Evolutionary conservation across 2,329 filamentous ascomycete species (phyloP).

Genomic region (Fusarium ambrosium): DNA sequence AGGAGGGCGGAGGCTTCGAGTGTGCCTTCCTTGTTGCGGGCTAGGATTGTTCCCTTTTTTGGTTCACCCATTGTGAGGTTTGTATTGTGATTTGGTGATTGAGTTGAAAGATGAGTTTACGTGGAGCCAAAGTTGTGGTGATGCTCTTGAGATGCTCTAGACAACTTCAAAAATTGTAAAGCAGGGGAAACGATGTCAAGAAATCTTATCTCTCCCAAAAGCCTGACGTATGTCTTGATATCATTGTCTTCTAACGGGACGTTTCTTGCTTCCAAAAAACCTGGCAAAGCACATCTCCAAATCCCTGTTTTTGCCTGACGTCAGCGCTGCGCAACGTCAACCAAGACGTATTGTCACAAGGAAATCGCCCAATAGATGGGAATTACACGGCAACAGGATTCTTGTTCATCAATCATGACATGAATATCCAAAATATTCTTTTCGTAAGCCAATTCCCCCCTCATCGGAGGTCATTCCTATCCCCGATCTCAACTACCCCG

Average conservation of each 20-base stretch:
- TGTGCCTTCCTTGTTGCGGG: constrained; percentile 54
- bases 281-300: constrained; percentile 36
- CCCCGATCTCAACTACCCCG: not conserved
- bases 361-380: not conserved
- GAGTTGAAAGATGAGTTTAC: not conserved
- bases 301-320: constrained; percentile 45
- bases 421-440: not conserved
- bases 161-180: not conserved
- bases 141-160: not conserved
- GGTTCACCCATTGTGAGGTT: constrained; percentile 36
- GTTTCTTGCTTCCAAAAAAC: constrained; percentile 36
- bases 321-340: constrained; percentile 41
- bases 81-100: not conserved
- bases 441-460: not conserved
- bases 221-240: constrained; percentile 35
- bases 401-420: not conserved
- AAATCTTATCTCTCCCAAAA: not conserved
- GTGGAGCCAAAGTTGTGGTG: not conserved
- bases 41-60: constrained; percentile 48
- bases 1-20: constrained; percentile 53
- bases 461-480: not conserved
- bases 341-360: constrained; percentile 8
- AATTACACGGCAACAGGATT: constrained; percentile 26
- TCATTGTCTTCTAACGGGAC: not conserved
- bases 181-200: not conserved